These are phyloP conservation scores for Ophiostoma angusticollis DNA, from an alignment of 2,329 filamentous ascomycete genomes.

Conservation along the genomic window DNA sequence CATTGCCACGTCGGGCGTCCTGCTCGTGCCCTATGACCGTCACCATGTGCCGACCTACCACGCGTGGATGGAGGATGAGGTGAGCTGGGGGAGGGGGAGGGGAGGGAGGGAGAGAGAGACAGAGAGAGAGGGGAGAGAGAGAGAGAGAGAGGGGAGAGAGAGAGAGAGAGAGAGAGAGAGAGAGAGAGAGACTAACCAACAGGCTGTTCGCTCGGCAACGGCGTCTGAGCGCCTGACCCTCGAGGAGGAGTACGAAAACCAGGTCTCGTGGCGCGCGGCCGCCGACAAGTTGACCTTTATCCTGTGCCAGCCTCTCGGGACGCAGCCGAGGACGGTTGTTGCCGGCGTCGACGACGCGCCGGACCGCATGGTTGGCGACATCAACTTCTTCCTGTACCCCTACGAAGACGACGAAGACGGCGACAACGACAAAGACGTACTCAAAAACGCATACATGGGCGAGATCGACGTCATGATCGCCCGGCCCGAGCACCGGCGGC, in stretches of 20 bases:
- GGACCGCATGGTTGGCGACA: constrained; percentile 54
- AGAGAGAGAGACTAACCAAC: constrained; percentile 3
- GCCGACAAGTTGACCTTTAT: constrained; percentile 90
- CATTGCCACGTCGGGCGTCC: constrained; percentile 48
- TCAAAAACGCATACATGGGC: constrained; percentile 32
- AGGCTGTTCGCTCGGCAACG: constrained; percentile 70
- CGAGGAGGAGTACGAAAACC: constrained; percentile 79
- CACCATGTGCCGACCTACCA: constrained; percentile 79
- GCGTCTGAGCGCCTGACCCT: constrained; percentile 76
- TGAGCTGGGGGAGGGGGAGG: constrained; percentile 19
- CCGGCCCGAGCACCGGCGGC: constrained; percentile 37
- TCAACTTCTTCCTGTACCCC: constrained; percentile 66
- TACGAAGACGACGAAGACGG: constrained; percentile 30
- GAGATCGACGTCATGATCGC: constrained; percentile 88
- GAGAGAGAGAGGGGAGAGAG: too few species aligned
- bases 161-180: too few species aligned
- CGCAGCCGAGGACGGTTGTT: background rate
- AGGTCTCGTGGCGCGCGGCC: constrained; percentile 71
- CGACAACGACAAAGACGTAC: constrained; percentile 12
- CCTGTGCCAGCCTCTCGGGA: constrained; percentile 42
- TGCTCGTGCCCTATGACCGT: constrained; percentile 72
- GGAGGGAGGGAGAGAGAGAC: too few species aligned
- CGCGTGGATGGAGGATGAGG: constrained; percentile 80
- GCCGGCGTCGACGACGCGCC: constrained; percentile 38
- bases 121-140: too few species aligned